These are phyloP conservation scores for Schizochytrium sp. DNA, from an alignment of 108 stramenopile species.

Conservation along the genomic window DNA sequence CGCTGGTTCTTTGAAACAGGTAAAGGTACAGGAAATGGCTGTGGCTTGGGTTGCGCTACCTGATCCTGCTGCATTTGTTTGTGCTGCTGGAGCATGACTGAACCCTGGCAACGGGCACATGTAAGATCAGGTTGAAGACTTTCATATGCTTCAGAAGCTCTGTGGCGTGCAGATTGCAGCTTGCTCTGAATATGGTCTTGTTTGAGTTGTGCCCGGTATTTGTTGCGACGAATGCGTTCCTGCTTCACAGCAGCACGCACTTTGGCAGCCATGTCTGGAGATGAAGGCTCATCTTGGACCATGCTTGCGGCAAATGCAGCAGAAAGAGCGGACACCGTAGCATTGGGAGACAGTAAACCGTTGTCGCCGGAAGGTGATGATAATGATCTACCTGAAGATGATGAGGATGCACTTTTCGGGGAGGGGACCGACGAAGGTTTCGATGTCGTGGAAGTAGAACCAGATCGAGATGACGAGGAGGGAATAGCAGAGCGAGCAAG, in stretches of 20 bases:
- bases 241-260: not conserved
- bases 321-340: not conserved
- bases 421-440: not conserved
- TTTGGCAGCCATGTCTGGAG: not conserved
- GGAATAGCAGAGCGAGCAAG: not conserved
- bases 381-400: not conserved
- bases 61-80: no score
- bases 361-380: not conserved
- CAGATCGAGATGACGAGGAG: not conserved
- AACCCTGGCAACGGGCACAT: no score
- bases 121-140: not conserved
- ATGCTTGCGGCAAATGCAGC: not conserved
- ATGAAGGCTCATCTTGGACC: not conserved
- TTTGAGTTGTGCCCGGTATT: not conserved
- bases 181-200: not conserved
- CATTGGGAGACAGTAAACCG: not conserved
- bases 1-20: no score
- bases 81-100: no score
- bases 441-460: not conserved
- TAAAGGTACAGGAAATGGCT: no score
- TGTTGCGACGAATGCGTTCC: slow-evolving; percentile 54
- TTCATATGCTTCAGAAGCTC: not conserved
- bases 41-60: no score
- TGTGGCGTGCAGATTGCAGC: not conserved
- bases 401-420: not conserved